Conservation (phyloP, 805 yeast genomes). For the Wickerhamiella australiensis region DNA sequence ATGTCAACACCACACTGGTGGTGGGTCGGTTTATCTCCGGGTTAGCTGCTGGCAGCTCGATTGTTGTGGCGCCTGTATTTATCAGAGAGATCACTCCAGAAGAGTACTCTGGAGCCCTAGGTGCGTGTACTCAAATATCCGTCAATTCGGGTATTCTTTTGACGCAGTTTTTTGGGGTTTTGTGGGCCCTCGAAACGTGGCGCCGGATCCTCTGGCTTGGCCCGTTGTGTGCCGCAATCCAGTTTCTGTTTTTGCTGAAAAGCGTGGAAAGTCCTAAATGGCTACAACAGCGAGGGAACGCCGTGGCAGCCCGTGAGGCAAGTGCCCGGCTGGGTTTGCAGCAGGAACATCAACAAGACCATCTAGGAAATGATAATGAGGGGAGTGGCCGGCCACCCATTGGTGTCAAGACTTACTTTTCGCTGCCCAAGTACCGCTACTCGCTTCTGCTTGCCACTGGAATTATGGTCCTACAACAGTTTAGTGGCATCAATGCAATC, state of each 20-base stretch:
- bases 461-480: conserved; percentile 73
- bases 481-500: conserved; percentile 86
- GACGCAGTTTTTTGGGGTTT: conserved; percentile 64
- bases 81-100: conserved; percentile 72
- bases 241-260: conserved; percentile 33
- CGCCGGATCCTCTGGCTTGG: conserved; percentile 57
- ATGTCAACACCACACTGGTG: conserved; percentile 34
- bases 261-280: conserved; percentile 75
- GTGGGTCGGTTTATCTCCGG: conserved; percentile 73
- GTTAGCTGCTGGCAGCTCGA: conserved; percentile 72
- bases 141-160: conserved; percentile 74
- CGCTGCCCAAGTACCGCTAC: conserved; percentile 39
- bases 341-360: background rate
- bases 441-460: conserved; percentile 58
- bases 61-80: conserved; percentile 74
- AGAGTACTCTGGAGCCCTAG: conserved; percentile 59
- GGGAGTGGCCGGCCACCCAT: background rate
- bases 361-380: background rate
- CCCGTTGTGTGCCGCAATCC: conserved; percentile 38
- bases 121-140: conserved; percentile 80
- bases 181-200: conserved; percentile 64
- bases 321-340: conserved; percentile 4
- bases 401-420: conserved; percentile 24
- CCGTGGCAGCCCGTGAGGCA: background rate
- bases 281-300: conserved; percentile 31